Conservation (phyloP, 2,329 filamentous ascomycete species). For the Hortaea werneckii region DNA sequence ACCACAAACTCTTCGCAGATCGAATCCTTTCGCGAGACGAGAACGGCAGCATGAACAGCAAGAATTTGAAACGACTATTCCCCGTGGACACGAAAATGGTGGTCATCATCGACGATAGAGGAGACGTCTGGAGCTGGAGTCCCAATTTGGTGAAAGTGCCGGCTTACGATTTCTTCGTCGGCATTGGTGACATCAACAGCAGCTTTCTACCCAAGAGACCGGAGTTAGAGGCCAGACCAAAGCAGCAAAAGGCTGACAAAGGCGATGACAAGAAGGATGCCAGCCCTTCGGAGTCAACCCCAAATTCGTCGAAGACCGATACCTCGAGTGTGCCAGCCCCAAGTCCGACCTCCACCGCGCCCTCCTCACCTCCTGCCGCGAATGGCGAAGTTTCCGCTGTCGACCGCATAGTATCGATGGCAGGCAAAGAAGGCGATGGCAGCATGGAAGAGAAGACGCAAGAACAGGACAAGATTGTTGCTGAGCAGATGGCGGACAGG, state of each 20-base stretch:
- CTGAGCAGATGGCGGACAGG: slow-evolving; percentile 79
- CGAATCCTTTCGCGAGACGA: slow-evolving; percentile 94
- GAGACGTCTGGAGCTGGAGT: slow-evolving; percentile 92
- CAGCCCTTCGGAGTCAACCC: neutral
- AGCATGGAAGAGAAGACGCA: slow-evolving; percentile 66
- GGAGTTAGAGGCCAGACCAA: slow-evolving; percentile 25
- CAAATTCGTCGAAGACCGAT: slow-evolving; percentile 1
- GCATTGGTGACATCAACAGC: slow-evolving; percentile 97
- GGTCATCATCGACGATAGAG: slow-evolving; percentile 93
- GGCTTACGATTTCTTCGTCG: slow-evolving; percentile 95
- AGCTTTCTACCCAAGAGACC: slow-evolving; percentile 81
- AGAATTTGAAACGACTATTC: slow-evolving; percentile 83
- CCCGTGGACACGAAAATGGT: slow-evolving; percentile 98
- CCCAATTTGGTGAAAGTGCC: slow-evolving; percentile 89
- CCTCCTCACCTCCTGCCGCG: slow-evolving; percentile 5
- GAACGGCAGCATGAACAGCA: slow-evolving; percentile 84
- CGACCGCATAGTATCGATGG: slow-evolving; percentile 70
- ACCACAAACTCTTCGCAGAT: slow-evolving; percentile 81
- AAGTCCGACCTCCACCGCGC: slow-evolving; percentile 5
- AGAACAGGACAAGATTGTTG: slow-evolving; percentile 77
- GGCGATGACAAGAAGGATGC: slow-evolving; percentile 7
- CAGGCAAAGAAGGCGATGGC: slow-evolving; percentile 56
- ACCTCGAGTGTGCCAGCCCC: slow-evolving; percentile 1
- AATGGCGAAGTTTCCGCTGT: slow-evolving; percentile 48
- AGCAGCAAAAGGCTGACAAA: slow-evolving; percentile 8